A percentile compares a stretch with the other conserved stretches of the same genome.
phyloP scores from a whole-genome alignment of 1,284 basidiomycete genomes.

The Ceratobasidium sp. region DNA sequence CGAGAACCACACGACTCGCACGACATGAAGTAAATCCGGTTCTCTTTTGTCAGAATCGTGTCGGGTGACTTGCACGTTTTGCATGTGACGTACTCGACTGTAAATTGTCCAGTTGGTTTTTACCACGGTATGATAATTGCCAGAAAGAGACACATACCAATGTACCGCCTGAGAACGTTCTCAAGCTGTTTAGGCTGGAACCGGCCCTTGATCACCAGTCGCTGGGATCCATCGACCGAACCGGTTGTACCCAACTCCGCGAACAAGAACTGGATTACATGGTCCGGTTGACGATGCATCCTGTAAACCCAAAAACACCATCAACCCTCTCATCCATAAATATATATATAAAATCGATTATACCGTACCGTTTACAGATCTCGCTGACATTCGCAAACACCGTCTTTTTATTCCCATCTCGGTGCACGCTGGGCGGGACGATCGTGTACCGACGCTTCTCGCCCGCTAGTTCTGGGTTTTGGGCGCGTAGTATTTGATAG shows the following conservation, averaged over 20 bases:
- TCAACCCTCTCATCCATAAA: neutral
- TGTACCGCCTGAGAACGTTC: conserved; percentile 96
- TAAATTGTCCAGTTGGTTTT: too few species aligned
- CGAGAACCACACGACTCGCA: conserved; percentile 95
- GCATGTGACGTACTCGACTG: conserved; percentile 99
- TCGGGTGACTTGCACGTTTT: conserved; percentile 99
- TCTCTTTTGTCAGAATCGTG: conserved; percentile 96
- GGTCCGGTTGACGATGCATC: conserved; percentile 99
- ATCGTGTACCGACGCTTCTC: conserved; percentile 96
- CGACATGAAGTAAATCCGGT: conserved; percentile 99
- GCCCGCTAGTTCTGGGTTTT: conserved; percentile 93
- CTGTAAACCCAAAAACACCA: neutral
- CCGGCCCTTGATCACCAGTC: conserved; percentile 96
- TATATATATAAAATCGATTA: neutral
- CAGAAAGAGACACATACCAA: conserved; percentile 71
- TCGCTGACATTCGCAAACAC: conserved; percentile 97
- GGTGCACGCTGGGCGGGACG: conserved; percentile 93
- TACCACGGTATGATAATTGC: too few species aligned
- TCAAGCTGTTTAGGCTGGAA: conserved; percentile 99
- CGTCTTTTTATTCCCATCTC: conserved; percentile 96
- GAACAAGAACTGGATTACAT: conserved; percentile 98
- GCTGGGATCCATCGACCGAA: conserved; percentile 92
- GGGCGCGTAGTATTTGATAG: conserved; percentile 91
- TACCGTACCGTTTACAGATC: conserved; percentile 86
- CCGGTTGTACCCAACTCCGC: conserved; percentile 99